Percentiles rank a stretch among this genome's conserved stretches.
These are phyloP conservation scores for Xanthoparmelia taractica DNA, from an alignment of 495 filamentous ascomycete species.

Conservation along the genomic window DNA sequence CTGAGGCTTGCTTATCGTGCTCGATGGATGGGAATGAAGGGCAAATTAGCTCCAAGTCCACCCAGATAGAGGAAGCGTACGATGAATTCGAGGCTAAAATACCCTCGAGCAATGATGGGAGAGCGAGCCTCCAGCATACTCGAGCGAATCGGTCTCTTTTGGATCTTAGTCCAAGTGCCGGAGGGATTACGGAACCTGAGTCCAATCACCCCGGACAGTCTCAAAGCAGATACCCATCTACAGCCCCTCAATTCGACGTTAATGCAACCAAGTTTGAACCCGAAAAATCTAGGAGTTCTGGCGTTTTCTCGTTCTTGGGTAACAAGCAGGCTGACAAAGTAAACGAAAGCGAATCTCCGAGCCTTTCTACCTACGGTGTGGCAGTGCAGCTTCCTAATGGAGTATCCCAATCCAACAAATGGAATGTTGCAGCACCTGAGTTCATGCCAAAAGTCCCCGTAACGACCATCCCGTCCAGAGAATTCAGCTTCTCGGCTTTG, in stretches of 20 bases:
- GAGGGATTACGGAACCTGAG: slow-evolving; percentile 16
- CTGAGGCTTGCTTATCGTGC: slow-evolving; percentile 70
- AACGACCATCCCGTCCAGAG: slow-evolving; percentile 34
- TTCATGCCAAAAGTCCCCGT: slow-evolving; percentile 56
- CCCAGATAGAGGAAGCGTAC: slow-evolving; percentile 54
- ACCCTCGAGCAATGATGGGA: background rate
- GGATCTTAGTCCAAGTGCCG: slow-evolving; percentile 39
- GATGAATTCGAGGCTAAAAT: background rate
- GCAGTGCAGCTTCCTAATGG: background rate
- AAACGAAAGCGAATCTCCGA: background rate
- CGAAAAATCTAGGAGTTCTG: slow-evolving; percentile 51
- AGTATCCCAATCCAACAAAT: slow-evolving; percentile 12
- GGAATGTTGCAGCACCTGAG: slow-evolving; percentile 57
- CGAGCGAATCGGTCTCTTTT: slow-evolving; percentile 47
- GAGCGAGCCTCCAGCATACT: slow-evolving; percentile 31
- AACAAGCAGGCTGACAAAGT: slow-evolving; percentile 26
- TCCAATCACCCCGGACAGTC: background rate
- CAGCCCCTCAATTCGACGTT: slow-evolving; percentile 73
- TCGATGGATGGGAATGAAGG: slow-evolving; percentile 53
- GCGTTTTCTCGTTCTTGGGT: slow-evolving; percentile 47
- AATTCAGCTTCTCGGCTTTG: slow-evolving; percentile 66
- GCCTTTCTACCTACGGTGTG: background rate
- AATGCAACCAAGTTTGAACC: slow-evolving; percentile 76
- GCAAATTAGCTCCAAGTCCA: background rate
- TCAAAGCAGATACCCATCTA: slow-evolving; percentile 19